Evolutionary conservation across 2,329 filamentous ascomycete genomes (phyloP).

Genomic region (Verticillium longisporum): DNA sequence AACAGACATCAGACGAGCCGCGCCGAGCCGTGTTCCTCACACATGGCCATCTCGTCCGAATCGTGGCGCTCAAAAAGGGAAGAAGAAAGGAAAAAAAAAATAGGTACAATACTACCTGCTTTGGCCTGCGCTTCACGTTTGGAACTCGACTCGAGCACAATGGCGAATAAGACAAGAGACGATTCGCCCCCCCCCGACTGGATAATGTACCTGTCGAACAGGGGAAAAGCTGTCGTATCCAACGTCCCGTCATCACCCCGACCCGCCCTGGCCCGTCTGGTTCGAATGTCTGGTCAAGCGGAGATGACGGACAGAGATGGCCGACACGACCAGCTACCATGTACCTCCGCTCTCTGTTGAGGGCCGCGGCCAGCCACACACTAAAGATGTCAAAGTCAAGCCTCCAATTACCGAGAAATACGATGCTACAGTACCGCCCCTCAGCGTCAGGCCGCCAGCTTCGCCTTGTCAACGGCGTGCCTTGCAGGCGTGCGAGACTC

Average conservation of each 20-base stretch:
- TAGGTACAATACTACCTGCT: not conserved
- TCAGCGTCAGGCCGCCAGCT: not conserved
- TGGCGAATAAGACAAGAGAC: no score
- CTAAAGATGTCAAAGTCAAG: not conserved
- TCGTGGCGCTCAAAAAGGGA: not conserved
- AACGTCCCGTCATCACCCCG: not conserved
- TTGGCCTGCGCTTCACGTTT: no score
- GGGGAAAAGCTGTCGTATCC: no score
- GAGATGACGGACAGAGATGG: not conserved
- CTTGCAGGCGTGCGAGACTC: not conserved
- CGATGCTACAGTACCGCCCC: not conserved
- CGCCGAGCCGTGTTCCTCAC: not conserved
- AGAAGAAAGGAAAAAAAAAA: not conserved
- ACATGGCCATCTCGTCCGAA: no score
- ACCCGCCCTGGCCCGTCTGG: not conserved
- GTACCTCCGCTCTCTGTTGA: not conserved
- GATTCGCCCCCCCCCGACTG: no score
- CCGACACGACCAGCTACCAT: not conserved
- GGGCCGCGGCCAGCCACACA: not conserved
- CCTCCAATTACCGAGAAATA: not conserved
- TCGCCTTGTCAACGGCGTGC: not conserved
- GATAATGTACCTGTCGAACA: no score
- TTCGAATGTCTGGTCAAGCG: not conserved
- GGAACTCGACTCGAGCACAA: no score
- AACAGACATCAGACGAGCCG: not conserved